Evolutionary conservation across 345 rosid species (phyloP), one percentile per base, ranked within the genome.

Genomic region (Aegle marmelos): DNA sequence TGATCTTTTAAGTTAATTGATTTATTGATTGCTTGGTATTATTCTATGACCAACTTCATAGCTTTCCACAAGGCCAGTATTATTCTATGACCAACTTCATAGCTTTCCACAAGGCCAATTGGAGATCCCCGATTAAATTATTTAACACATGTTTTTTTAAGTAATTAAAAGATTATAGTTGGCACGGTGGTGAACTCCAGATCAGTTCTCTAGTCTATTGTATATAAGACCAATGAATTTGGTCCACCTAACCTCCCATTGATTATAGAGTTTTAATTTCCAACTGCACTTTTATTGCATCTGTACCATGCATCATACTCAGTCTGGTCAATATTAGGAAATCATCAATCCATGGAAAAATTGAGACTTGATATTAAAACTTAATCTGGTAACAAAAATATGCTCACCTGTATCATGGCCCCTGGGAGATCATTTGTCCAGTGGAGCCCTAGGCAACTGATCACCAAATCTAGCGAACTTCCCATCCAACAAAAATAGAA

Each of bases 381-480:
- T 72, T 72, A 30, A 72, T 34, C n/a, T 37, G 24, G 45, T 28
- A 21, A 64, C 53, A 72, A 24, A 37, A 71, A 69, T 68, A 70
- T 45, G 59, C 64, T 50, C 65, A 92, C 98, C 93, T 96, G 98
- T 74, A 94, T 96, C 99, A 96, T 92, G 74, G 99, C 88, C 73
- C 99, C 99, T 22, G 97, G 99, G 80, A 96, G 97, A 88, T 96
- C 99, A 84, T 96, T 96, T 70, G 98, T 94, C 98, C 99, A 96
- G 54, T 96, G 99, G 70, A 96, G 97, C 70, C 99, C 99, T 86
- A 96, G 82, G 76, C 95, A 91, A 82, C 97, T 94, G 75, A 96
- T 85, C 72, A 91, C 89, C 88, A 94, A 82, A 88, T 96, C 99
- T 80, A 96, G 83, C 24, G 99, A 96, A 86, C 99, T 96, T 89